Conservation (phyloP, 1,139 yeast species). For the Saccharomyces hybrid region DNA sequence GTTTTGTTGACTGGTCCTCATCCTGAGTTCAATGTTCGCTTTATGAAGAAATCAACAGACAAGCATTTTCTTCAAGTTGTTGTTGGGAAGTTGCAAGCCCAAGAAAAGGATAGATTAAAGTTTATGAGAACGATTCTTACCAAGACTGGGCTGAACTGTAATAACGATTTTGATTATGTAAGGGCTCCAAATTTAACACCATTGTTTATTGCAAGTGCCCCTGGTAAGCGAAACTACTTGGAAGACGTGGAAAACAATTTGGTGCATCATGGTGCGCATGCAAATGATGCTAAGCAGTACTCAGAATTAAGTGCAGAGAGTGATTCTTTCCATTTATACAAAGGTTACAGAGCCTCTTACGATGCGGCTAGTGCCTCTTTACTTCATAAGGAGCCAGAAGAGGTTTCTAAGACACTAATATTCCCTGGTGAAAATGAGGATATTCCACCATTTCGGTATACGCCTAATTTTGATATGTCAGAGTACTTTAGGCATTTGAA, state of each 20-base stretch:
- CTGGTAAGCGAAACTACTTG: constrained; percentile 37
- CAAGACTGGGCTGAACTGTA: constrained; percentile 55
- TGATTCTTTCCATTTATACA: constrained; percentile 32
- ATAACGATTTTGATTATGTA: constrained; percentile 42
- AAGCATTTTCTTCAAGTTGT: constrained; percentile 34
- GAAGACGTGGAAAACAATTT: constrained; percentile 13
- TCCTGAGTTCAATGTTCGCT: constrained; percentile 69
- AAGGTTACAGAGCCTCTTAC: constrained; percentile 16
- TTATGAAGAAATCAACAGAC: constrained; percentile 36
- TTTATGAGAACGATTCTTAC: constrained; percentile 51
- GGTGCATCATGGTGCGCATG: constrained; percentile 7
- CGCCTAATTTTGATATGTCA: constrained; percentile 66
- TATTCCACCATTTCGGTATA: constrained; percentile 42
- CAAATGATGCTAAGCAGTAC: constrained; percentile 7
- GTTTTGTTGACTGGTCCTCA: constrained; percentile 82
- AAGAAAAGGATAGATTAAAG: constrained; percentile 42
- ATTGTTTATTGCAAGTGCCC: constrained; percentile 21
- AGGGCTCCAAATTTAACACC: constrained; percentile 69
- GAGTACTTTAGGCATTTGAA: constrained; percentile 46
- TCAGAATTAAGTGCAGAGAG: constrained; percentile 15
- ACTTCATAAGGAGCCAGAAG: constrained; percentile 43
- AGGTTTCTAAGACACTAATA: constrained; percentile 46
- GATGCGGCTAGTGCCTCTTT: constrained; percentile 31
- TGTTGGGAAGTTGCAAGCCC: constrained; percentile 35
- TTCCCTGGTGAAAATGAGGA: constrained; percentile 31